Percentiles rank a stretch among this genome's conserved stretches.
Evolutionary conservation across 306 rosid species (phyloP).

Genomic region (Begonia loranthoides): DNA sequence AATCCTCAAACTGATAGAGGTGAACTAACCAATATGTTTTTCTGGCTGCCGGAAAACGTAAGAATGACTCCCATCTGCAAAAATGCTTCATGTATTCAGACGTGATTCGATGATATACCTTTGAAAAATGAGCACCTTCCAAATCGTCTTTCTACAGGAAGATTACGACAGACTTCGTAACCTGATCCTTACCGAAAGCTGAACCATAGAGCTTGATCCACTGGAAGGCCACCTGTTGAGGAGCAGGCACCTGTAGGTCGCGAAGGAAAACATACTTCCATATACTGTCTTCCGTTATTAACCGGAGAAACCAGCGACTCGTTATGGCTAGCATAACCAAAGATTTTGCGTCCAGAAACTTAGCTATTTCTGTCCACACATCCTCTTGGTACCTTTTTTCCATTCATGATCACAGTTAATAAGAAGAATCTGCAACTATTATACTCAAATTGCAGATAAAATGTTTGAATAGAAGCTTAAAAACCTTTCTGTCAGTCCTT

Average conservation of each 20-base stretch:
- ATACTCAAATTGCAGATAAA: slow-evolving; percentile 1
- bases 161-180: slow-evolving; percentile 5
- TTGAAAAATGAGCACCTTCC: not conserved
- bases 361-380: slow-evolving; percentile 87
- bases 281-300: slow-evolving; percentile 55
- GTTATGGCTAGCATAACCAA: slow-evolving; percentile 73
- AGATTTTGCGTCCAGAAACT: slow-evolving; percentile 69
- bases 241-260: slow-evolving; percentile 74
- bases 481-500: slow-evolving; percentile 1
- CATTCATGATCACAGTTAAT: not conserved
- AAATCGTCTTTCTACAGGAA: not conserved
- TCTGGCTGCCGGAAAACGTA: slow-evolving; percentile 69
- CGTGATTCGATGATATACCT: slow-evolving; percentile 5
- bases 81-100: slow-evolving; percentile 6
- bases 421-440: not conserved
- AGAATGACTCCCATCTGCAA: slow-evolving; percentile 83
- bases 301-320: slow-evolving; percentile 57
- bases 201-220: slow-evolving; percentile 74
- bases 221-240: slow-evolving; percentile 40
- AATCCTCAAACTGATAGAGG: no score
- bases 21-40: slow-evolving; percentile 73
- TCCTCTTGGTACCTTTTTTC: slow-evolving; percentile 65
- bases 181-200: slow-evolving; percentile 40
- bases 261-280: slow-evolving; percentile 77
- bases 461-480: not conserved